phyloP scores from a whole-genome alignment of 1,284 basidiomycete species.

The Cryptococcus sp. region DNA sequence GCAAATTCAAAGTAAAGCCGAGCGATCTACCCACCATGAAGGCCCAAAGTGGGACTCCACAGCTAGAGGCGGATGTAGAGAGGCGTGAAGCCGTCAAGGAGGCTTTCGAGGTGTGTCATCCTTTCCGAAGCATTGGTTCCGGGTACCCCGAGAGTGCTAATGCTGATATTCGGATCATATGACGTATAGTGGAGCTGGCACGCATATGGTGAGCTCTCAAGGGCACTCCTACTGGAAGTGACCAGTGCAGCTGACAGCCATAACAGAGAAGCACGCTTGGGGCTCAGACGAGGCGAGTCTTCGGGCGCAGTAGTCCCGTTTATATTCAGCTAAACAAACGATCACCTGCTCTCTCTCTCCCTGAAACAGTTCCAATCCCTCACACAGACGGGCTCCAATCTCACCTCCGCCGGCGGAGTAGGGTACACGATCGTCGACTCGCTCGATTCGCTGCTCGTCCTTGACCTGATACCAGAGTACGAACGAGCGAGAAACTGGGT shows the following conservation, averaged over 20 bases:
- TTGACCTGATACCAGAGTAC: conserved; percentile 81
- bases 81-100: conserved; percentile 69
- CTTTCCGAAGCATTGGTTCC: not conserved
- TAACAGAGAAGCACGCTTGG: conserved; percentile 74
- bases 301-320: not conserved
- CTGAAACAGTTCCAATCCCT: conserved; percentile 69
- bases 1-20: conserved; percentile 13
- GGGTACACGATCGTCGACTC: conserved; percentile 83
- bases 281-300: conserved; percentile 69
- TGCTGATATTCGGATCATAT: not conserved
- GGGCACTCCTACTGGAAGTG: not conserved
- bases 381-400: conserved; percentile 69
- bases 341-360: not conserved
- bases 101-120: conserved; percentile 69
- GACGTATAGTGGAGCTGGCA: conserved; percentile 68
- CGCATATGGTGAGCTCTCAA: conserved; percentile 64
- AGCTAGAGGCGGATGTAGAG: conserved; percentile 59
- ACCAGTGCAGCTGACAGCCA: not conserved
- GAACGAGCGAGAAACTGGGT: conserved; percentile 77
- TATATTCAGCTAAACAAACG: not conserved
- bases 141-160: not conserved
- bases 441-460: conserved; percentile 81
- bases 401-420: conserved; percentile 72
- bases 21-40: conserved; percentile 10
- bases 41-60: conserved; percentile 6